These are phyloP conservation scores for Zygnema cylindricum DNA, from an alignment of 139 green algal species.

Conservation along the genomic window DNA sequence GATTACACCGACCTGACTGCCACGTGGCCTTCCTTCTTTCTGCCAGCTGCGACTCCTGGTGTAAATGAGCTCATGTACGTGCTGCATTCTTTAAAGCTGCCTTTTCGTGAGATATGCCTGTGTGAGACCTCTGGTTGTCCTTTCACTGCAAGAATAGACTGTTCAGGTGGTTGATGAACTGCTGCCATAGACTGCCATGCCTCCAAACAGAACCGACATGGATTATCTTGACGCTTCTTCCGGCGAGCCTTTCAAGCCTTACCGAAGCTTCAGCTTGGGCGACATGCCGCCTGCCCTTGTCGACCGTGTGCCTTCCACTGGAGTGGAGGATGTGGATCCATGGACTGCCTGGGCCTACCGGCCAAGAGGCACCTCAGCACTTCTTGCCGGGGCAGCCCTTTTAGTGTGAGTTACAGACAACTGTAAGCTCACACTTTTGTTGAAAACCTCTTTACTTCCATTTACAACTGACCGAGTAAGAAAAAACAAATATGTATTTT, in stretches of 20 bases:
- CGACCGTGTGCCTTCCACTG: not conserved
- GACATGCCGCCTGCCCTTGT: not conserved
- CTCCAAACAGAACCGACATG: no score
- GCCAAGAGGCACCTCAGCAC: slow-evolving; percentile 7
- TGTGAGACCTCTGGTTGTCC: no score
- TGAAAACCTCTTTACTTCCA: not conserved
- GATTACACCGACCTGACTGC: no score
- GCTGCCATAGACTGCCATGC: no score
- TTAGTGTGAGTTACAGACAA: slow-evolving; percentile 39
- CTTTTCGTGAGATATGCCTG: no score
- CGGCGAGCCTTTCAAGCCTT: not conserved
- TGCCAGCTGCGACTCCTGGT: no score
- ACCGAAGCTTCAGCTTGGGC: slow-evolving; percentile 14
- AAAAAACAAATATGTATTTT: slow-evolving; percentile 1
- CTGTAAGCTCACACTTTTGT: not conserved
- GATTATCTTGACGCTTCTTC: no score
- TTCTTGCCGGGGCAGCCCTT: slow-evolving; percentile 8
- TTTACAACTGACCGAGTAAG: not conserved
- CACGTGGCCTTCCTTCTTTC: no score
- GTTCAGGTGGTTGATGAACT: no score
- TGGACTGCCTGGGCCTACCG: slow-evolving; percentile 53
- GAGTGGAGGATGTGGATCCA: slow-evolving; percentile 21
- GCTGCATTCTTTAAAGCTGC: no score
- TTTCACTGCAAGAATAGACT: no score
- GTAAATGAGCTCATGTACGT: no score